Conservation (phyloP, 108 stramenopile species). For the Skeletonema menzelii region DNA sequence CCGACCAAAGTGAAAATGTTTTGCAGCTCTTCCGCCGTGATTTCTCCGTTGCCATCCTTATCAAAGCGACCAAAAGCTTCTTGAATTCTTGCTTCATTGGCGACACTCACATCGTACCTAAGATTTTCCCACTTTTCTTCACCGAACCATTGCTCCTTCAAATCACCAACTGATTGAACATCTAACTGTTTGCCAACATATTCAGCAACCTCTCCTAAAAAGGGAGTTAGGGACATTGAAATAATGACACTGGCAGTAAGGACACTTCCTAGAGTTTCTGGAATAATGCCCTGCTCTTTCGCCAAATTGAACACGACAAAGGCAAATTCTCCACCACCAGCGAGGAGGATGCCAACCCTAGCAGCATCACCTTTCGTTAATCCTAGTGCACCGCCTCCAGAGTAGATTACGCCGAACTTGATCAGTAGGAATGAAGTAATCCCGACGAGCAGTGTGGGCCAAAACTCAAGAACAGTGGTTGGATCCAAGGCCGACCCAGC, state of each 20-base stretch:
- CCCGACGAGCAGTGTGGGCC: constrained; percentile 70
- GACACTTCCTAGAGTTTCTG: constrained; percentile 48
- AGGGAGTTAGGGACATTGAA: constrained; percentile 78
- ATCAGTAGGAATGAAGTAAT: constrained; percentile 55
- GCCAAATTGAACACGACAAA: constrained; percentile 79
- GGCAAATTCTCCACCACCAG: constrained; percentile 78
- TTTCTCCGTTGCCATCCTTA: constrained; percentile 65
- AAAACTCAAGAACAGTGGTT: constrained; percentile 50
- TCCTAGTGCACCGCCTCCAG: constrained; percentile 61
- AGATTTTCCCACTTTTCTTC: constrained; percentile 47
- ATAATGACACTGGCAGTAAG: constrained; percentile 74
- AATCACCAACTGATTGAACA: constrained; percentile 23
- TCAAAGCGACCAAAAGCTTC: constrained; percentile 71
- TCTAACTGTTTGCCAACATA: constrained; percentile 58
- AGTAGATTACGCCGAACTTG: constrained; percentile 63
- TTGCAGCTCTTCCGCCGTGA: constrained; percentile 49
- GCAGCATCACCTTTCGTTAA: constrained; percentile 63
- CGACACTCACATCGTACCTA: constrained; percentile 51
- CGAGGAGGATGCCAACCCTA: constrained; percentile 59
- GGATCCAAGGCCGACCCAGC: constrained; percentile 76
- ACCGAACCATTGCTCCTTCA: constrained; percentile 26
- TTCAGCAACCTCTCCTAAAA: constrained; percentile 65
- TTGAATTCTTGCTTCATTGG: constrained; percentile 50
- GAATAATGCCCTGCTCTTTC: constrained; percentile 61
- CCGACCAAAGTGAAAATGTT: constrained; percentile 42